These are phyloP conservation scores for Magnolia sinica DNA, from an alignment of 164 flowering plant genomes.

Conservation along the genomic window DNA sequence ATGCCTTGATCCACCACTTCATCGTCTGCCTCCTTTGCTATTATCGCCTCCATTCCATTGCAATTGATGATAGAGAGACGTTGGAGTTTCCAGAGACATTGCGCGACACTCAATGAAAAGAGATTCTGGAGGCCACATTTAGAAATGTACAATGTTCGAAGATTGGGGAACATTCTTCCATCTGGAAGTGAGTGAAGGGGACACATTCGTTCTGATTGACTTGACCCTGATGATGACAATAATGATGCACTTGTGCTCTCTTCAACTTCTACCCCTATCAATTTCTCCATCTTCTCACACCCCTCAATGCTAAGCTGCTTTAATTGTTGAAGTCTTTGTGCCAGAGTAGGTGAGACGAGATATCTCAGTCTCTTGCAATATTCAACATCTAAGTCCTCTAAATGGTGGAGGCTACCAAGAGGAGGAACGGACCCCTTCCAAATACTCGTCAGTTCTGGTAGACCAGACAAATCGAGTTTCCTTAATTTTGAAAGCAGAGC, in stretches of 20 bases:
- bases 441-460: neutral
- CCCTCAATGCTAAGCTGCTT: neutral
- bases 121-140: neutral
- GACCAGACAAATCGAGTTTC: neutral
- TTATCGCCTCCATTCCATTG: neutral
- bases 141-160: neutral
- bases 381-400: neutral
- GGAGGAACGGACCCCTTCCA: neutral
- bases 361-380: neutral
- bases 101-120: neutral
- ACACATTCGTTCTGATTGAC: too few species aligned
- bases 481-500: neutral
- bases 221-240: too few species aligned
- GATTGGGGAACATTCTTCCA: neutral
- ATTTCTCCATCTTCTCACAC: slow-evolving; percentile 1
- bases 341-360: neutral
- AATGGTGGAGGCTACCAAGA: neutral
- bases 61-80: neutral
- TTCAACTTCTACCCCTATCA: neutral
- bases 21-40: neutral
- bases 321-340: neutral
- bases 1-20: neutral
- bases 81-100: neutral
- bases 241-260: too few species aligned
- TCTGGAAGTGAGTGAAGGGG: neutral